Conservation (phyloP, 805 yeast genomes). For the Yarrowia osloensis region DNA sequence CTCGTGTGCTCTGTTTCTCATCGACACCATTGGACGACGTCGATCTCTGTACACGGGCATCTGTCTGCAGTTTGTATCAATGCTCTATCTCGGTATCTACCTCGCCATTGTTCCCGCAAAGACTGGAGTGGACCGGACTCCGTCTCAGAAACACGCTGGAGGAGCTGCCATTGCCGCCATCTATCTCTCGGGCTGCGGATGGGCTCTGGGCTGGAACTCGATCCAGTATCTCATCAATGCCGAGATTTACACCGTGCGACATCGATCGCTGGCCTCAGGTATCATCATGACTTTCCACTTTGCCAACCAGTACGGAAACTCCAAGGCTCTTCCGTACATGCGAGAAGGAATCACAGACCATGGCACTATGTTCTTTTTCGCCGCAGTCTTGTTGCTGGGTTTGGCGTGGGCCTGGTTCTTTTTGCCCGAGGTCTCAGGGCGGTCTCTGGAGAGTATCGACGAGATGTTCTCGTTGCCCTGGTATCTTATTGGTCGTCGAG, state of each 20-base stretch:
- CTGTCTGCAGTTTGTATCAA: not conserved
- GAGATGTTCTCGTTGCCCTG: not conserved
- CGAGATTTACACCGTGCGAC: not conserved
- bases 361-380: not conserved
- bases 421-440: not conserved
- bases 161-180: not conserved
- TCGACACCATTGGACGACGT: not conserved
- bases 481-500: not conserved
- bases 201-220: conserved; percentile 1
- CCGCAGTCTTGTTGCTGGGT: not conserved
- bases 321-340: not conserved
- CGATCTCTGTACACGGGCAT: not conserved
- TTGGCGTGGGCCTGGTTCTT: not conserved
- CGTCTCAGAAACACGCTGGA: not conserved
- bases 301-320: conserved; percentile 3
- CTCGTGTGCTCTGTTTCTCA: not conserved
- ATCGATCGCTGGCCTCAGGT: not conserved
- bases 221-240: not conserved
- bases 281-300: not conserved
- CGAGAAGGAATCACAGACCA: not conserved
- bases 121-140: not conserved
- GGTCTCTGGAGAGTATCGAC: not conserved
- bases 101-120: not conserved
- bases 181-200: not conserved
- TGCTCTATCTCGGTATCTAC: not conserved